Base-by-base conservation (phyloP, 2,329 filamentous ascomycete species). In the Sphaerulina vaccinii region DNA sequence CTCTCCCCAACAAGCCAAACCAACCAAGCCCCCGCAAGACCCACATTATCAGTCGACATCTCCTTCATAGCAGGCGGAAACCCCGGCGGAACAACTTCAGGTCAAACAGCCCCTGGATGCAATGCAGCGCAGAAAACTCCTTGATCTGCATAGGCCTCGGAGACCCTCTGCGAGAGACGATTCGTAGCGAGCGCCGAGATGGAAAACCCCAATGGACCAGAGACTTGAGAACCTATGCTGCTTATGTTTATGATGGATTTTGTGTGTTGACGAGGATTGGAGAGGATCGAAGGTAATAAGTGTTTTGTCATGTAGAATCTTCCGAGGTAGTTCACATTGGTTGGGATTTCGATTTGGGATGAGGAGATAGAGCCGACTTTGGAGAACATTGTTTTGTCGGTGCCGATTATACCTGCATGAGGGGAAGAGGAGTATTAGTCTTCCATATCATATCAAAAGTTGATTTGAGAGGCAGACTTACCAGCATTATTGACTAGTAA, bases 151-250 rank as follows among this genome's bases (percentile, higher is more conserved):
- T 67, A 67, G 50, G 66, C 62, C 39, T 70, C 66, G 8, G 61
- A 52, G 4, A 71, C 51, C 42, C 68, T 64, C 48, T 70, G 68
- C 8, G 68, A 57, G 16, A 72, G 42, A 11, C 65, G 58, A 6
- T 59, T 61, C 51, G 67, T 64, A 5, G 67, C 67, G 46, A 68
- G 62, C 38, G 70, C 69, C 27, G 62, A 65, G 33, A 66, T 58
- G 29, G 61, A 65, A 48, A 66, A 68, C 1, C 68, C 41, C 40
- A 70, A 66, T 4, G 65, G 60, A 0, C 69, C 72, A 1, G 55
- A 58, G 5, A 66, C 62, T 3, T 71, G 51, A 2, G 43, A 42
- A n/a, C 54, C 56, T 63, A 65, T 4, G 61, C 61, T 1, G 67
- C 68, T 38, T 71, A 70, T 60, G 7, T 59, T 56, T 15, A 69